Conservation (phyloP, 1,139 yeast genomes). For the Saccharomycopsis hybrid region DNA sequence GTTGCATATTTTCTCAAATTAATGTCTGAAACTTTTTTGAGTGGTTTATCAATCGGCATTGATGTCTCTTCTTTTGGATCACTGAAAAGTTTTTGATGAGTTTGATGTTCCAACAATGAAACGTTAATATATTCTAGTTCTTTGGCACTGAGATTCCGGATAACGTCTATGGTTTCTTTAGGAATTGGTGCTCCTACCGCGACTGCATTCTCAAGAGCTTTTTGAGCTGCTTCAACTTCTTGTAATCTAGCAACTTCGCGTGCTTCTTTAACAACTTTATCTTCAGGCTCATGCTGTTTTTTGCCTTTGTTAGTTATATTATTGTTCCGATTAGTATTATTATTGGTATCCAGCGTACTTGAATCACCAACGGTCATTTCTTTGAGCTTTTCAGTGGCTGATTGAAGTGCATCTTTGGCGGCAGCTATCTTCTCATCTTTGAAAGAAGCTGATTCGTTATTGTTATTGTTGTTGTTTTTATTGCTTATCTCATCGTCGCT, state of each 20-base stretch:
- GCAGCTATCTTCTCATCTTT: slow-evolving; percentile 13
- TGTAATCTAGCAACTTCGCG: slow-evolving; percentile 46
- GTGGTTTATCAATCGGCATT: slow-evolving; percentile 35
- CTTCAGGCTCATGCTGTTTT: slow-evolving; percentile 22
- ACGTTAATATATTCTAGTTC: slow-evolving; percentile 18
- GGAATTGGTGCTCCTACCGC: slow-evolving; percentile 32
- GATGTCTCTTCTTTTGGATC: slow-evolving; percentile 33
- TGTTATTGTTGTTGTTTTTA: slow-evolving; percentile 15
- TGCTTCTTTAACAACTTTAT: slow-evolving; percentile 33
- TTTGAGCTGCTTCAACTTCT: slow-evolving; percentile 51
- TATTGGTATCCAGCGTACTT: no score
- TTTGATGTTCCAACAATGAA: slow-evolving; percentile 9
- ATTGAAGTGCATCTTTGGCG: slow-evolving; percentile 10
- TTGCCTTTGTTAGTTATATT: background rate
- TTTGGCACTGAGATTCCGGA: slow-evolving; percentile 6
- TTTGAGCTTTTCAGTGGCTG: slow-evolving; percentile 10
- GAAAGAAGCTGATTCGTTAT: slow-evolving; percentile 19
- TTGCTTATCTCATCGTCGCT: background rate
- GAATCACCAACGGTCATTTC: slow-evolving; percentile 20
- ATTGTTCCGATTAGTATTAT: no score
- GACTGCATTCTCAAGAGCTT: slow-evolving; percentile 56
- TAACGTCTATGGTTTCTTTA: slow-evolving; percentile 12
- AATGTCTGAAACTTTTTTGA: slow-evolving; percentile 33
- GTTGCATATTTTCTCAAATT: slow-evolving; percentile 23
- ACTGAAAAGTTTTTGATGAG: slow-evolving; percentile 38